Evolutionary conservation across 192 early-diverging fungal genomes (phyloP).

Genomic region (Rhizophagus prolifer): DNA sequence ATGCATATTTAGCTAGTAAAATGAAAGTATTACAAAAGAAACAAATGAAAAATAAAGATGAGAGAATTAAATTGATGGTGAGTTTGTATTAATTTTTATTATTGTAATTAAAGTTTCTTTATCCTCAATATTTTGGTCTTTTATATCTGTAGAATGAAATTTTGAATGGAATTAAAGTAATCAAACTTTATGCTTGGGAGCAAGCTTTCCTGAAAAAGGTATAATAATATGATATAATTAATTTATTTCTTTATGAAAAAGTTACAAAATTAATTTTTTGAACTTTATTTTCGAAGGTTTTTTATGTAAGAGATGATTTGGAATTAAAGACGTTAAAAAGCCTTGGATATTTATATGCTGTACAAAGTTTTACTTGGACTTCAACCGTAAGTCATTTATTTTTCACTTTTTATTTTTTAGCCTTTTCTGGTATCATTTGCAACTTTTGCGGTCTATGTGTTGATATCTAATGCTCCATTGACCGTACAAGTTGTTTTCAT

Average conservation of each 20-base stretch:
- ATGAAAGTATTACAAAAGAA: conserved; percentile 70
- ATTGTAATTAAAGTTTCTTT: neutral
- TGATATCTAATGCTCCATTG: conserved; percentile 48
- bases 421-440: conserved; percentile 88
- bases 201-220: conserved; percentile 73
- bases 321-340: conserved; percentile 78
- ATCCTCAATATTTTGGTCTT: neutral
- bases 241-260: neutral
- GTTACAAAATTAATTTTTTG: neutral
- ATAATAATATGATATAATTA: conserved; percentile 10
- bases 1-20: conserved; percentile 60
- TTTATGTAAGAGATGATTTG: conserved; percentile 64
- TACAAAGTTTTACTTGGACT: conserved; percentile 75
- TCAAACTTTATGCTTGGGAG: conserved; percentile 97
- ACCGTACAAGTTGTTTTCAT: conserved; percentile 79
- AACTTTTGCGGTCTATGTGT: conserved; percentile 77
- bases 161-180: conserved; percentile 88
- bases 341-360: conserved; percentile 68
- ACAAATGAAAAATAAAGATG: conserved; percentile 84
- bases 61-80: conserved; percentile 39
- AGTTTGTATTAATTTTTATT: neutral
- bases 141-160: conserved; percentile 62
- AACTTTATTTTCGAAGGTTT: conserved; percentile 35
- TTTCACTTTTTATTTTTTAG: neutral
- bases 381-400: conserved; percentile 46